Base-by-base conservation (phyloP, 768 basidiomycete genomes). In the Chiua virens region DNA sequence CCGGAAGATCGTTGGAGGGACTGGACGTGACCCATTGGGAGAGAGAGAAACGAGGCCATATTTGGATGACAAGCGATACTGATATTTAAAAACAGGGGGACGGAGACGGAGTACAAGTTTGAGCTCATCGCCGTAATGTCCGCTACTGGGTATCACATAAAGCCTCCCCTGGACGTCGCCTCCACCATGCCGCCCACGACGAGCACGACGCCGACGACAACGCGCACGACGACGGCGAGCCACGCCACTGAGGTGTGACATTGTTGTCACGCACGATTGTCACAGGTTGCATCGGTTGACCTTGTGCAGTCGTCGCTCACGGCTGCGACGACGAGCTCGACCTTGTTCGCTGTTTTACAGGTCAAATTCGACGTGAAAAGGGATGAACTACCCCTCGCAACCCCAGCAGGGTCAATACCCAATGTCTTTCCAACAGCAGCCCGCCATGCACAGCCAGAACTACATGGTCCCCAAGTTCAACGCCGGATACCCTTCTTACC, bases 11-110 rank as follows among this genome's bases (percentile, higher is more conserved):
- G 15, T 17, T 5, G 34, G 15, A 34, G 81, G 4, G 89, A 87
- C 55, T 89, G 84, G 27, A 76, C 77, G 64, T 92, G 92, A 20
- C 91, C 91, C 91, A 93, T 92, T 42, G 51, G 45, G 43, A 13
- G 22, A 20, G 27, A 20, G 45, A 32, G 37, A 57, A 42, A 47
- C n/a, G 32, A 1, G 22, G n/a, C 52, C 49, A 51, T 44, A 44
- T 53, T 45, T 52, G 43, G 49, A 34, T 17, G 34, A 34, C 34
- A 34, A 34, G 34, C 34, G 34, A 34, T 34, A 34, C 34, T 34
- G 34, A 34, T 34, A 34, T 34, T 34, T 34, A 34, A 34, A 34
- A 34, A 34, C 34, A 34, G 34, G 34, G 34, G 34, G 34, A 15
- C 34, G 34, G 34, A 34, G 34, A 34, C 34, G n/a, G n/a, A n/a